Percentiles rank a stretch among this genome's conserved stretches.
Conservation (phyloP, 1,284 basidiomycete species). For the Boletus sp. region DNA sequence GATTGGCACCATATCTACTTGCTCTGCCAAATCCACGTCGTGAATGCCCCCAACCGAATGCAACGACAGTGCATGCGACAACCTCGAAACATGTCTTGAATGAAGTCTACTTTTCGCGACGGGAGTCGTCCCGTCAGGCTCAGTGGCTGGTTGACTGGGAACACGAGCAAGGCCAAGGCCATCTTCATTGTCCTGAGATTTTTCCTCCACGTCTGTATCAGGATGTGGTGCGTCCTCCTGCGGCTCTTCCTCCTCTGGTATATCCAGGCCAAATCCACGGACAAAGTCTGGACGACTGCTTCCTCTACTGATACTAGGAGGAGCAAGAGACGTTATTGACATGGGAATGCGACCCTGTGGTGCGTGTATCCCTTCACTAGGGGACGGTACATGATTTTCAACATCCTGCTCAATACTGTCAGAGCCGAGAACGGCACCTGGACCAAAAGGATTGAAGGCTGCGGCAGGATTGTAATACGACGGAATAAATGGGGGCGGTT, state of each 20-base stretch:
- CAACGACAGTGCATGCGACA: slow-evolving; percentile 64
- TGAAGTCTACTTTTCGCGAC: slow-evolving; percentile 52
- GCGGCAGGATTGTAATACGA: slow-evolving; percentile 41
- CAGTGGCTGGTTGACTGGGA: slow-evolving; percentile 18
- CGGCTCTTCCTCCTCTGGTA: slow-evolving; percentile 60
- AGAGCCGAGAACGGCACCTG: slow-evolving; percentile 47
- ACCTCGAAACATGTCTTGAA: slow-evolving; percentile 65
- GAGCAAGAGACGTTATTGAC: slow-evolving; percentile 43
- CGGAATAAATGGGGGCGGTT: slow-evolving; percentile 36
- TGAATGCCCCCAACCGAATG: slow-evolving; percentile 54
- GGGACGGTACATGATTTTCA: slow-evolving; percentile 16
- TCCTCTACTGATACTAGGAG: slow-evolving; percentile 43
- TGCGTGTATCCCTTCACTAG: slow-evolving; percentile 43
- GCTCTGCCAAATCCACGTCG: slow-evolving; percentile 27
- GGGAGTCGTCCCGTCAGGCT: slow-evolving; percentile 40
- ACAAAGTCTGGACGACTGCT: slow-evolving; percentile 65
- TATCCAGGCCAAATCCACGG: slow-evolving; percentile 73
- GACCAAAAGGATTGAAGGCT: slow-evolving; percentile 60
- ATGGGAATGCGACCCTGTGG: slow-evolving; percentile 60
- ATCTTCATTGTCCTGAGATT: slow-evolving; percentile 27
- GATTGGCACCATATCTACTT: slow-evolving; percentile 30
- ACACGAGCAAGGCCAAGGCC: slow-evolving; percentile 12
- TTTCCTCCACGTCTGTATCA: slow-evolving; percentile 28
- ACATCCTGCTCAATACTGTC: slow-evolving; percentile 39
- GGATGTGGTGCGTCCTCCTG: slow-evolving; percentile 36